These are phyloP conservation scores for Fonsecaea erecta DNA, from an alignment of 2,329 filamentous ascomycete genomes.

Conservation along the genomic window DNA sequence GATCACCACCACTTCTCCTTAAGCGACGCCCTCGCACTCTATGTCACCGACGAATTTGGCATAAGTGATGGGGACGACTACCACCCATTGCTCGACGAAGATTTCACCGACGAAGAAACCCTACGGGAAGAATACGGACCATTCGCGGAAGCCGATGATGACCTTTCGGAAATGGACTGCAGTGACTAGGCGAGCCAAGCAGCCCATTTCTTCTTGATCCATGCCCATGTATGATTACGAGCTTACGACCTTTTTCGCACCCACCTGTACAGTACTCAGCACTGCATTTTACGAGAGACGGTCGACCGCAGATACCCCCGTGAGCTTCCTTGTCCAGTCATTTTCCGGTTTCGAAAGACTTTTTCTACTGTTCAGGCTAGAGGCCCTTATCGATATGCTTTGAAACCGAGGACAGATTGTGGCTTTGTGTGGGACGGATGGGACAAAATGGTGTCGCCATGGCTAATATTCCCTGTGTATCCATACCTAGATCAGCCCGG, in stretches of 20 bases:
- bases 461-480: slow-evolving; percentile 16
- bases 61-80: slow-evolving; percentile 22
- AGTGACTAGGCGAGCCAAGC: slow-evolving; percentile 17
- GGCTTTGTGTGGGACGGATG: slow-evolving; percentile 11
- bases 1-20: slow-evolving; percentile 26
- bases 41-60: slow-evolving; percentile 25
- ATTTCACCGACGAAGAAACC: slow-evolving; percentile 31
- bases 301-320: slow-evolving; percentile 28
- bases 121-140: slow-evolving; percentile 30
- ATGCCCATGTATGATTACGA: slow-evolving; percentile 25
- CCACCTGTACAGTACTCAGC: slow-evolving; percentile 26
- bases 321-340: slow-evolving; percentile 20
- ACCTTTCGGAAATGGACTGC: slow-evolving; percentile 31
- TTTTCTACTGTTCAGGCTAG: slow-evolving; percentile 10
- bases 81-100: slow-evolving; percentile 27
- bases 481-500: slow-evolving; percentile 4
- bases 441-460: slow-evolving; percentile 7
- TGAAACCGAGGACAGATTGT: neutral
- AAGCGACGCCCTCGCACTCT: slow-evolving; percentile 27
- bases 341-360: slow-evolving; percentile 14
- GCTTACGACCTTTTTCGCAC: slow-evolving; percentile 23
- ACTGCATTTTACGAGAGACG: slow-evolving; percentile 31
- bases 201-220: slow-evolving; percentile 3
- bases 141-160: slow-evolving; percentile 24
- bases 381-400: slow-evolving; percentile 10